Evolutionary conservation across 495 filamentous ascomycete genomes (phyloP).

Genomic region (Penicillium manginii): DNA sequence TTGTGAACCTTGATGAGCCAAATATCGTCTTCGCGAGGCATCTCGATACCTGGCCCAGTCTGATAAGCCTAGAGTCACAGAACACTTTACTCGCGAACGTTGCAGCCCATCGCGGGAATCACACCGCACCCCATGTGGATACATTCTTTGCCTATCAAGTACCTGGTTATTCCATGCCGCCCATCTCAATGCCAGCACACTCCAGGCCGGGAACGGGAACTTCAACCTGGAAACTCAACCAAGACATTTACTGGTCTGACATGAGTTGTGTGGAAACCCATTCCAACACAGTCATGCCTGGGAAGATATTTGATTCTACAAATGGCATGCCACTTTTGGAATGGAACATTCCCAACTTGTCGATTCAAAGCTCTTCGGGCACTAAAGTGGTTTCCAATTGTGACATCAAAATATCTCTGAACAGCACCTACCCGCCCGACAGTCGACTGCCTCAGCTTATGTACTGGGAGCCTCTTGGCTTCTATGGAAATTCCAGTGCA

Average conservation of each 20-base stretch:
- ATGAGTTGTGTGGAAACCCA: conserved; percentile 13
- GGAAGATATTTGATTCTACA: background rate
- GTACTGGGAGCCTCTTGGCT: conserved; percentile 27
- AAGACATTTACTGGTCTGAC: conserved; percentile 31
- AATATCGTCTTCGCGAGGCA: conserved; percentile 7
- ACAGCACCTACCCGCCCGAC: conserved; percentile 4
- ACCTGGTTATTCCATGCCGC: conserved; percentile 17
- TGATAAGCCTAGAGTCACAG: conserved; percentile 25
- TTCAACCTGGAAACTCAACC: conserved; percentile 19
- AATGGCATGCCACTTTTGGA: background rate
- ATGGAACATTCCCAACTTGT: conserved; percentile 4
- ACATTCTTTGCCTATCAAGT: conserved; percentile 14
- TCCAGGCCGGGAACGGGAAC: conserved; percentile 2
- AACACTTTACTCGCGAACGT: conserved; percentile 12
- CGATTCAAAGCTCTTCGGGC: background rate
- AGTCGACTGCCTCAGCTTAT: conserved; percentile 10
- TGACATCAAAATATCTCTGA: conserved; percentile 11
- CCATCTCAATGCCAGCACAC: conserved; percentile 15
- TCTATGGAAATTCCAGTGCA: background rate
- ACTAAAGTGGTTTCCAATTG: conserved; percentile 7
- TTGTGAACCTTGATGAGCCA: conserved; percentile 13
- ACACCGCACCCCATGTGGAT: background rate
- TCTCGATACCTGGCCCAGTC: conserved; percentile 28
- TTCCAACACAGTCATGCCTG: background rate
- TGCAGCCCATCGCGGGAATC: conserved; percentile 1